Conservation (phyloP, 2,329 filamentous ascomycete genomes). For the Hypoxylon sp. region DNA sequence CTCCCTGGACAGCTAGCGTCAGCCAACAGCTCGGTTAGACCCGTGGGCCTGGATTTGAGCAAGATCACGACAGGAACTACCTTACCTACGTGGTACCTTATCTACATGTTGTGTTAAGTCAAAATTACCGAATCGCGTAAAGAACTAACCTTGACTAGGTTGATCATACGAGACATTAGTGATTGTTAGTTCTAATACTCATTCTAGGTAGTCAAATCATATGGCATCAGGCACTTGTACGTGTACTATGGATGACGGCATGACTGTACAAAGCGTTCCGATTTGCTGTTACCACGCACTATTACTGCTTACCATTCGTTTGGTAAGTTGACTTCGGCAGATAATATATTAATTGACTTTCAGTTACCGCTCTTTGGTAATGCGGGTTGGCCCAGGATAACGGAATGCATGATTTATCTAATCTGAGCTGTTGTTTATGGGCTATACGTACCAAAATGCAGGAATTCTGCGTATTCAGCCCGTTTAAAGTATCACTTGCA, state of each 20-base stretch:
- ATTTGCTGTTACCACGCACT: background rate
- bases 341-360: conserved; percentile 4
- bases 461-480: background rate
- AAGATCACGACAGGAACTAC: background rate
- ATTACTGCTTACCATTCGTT: background rate
- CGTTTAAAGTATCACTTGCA: no score
- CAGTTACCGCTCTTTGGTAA: background rate
- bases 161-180: background rate
- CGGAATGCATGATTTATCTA: background rate
- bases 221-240: background rate
- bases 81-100: background rate
- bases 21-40: background rate
- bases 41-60: background rate
- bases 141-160: background rate
- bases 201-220: background rate
- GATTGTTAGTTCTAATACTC: background rate
- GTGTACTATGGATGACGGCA: background rate
- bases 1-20: background rate
- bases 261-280: background rate
- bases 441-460: no score
- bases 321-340: background rate
- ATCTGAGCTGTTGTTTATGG: background rate
- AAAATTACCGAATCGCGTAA: background rate
- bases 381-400: background rate
- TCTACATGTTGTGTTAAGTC: background rate